Evolutionary conservation across 768 basidiomycete species (phyloP).

Genomic region (Tulasnella calospora): DNA sequence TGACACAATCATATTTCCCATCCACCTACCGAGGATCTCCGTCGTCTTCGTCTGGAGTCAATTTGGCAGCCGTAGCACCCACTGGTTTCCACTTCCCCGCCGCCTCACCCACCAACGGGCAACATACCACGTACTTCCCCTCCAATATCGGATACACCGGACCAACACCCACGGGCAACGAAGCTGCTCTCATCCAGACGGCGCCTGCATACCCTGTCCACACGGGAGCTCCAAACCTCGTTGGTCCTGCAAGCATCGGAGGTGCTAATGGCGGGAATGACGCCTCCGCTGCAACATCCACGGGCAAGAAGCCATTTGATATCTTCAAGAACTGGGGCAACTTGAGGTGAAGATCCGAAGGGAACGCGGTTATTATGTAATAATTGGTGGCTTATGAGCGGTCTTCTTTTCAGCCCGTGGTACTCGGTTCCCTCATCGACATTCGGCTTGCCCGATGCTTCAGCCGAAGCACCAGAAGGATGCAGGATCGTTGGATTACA

Average conservation of each 20-base stretch:
- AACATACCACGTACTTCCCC: slow-evolving; percentile 67
- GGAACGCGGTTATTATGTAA: not conserved
- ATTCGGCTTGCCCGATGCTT: slow-evolving; percentile 67
- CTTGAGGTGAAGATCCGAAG: slow-evolving; percentile 21
- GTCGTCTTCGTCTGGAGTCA: not conserved
- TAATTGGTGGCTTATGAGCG: not conserved
- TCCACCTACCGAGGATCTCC: not conserved
- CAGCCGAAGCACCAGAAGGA: slow-evolving; percentile 61
- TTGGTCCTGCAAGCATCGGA: slow-evolving; percentile 26
- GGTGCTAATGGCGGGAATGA: not conserved
- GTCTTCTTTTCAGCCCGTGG: slow-evolving; percentile 50
- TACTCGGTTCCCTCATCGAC: slow-evolving; percentile 60
- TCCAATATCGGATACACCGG: slow-evolving; percentile 73
- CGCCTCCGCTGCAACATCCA: slow-evolving; percentile 7
- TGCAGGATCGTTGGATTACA: slow-evolving; percentile 72
- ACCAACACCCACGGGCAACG: slow-evolving; percentile 53
- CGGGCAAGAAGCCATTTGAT: slow-evolving; percentile 46
- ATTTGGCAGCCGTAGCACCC: not conserved
- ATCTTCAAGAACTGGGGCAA: slow-evolving; percentile 80
- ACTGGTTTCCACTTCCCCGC: slow-evolving; percentile 47
- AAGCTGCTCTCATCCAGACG: slow-evolving; percentile 32
- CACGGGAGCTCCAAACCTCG: slow-evolving; percentile 42
- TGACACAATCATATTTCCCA: not conserved
- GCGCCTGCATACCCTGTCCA: slow-evolving; percentile 60
- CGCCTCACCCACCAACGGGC: slow-evolving; percentile 59